phyloP scores from a whole-genome alignment of 1,139 yeast genomes.

The Protomyces inundatus region DNA sequence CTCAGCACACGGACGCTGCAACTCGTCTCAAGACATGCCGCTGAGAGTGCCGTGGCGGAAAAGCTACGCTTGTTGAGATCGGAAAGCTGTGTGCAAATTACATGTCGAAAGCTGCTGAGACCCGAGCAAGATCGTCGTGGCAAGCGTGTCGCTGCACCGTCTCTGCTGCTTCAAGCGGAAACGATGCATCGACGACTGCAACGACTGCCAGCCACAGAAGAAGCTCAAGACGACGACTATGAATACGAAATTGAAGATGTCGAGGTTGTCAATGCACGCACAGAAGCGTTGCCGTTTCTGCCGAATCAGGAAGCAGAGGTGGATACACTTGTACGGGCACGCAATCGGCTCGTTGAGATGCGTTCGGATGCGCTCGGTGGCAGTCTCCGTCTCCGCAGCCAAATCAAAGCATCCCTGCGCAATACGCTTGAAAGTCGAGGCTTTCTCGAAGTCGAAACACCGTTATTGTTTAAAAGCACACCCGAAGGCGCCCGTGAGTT shows the following conservation, averaged over 20 bases:
- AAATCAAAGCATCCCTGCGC: constrained; percentile 55
- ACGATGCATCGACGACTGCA: not conserved
- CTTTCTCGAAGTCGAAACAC: constrained; percentile 87
- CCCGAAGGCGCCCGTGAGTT: constrained; percentile 98
- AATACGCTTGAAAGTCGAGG: constrained; percentile 44
- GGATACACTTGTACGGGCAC: constrained; percentile 58
- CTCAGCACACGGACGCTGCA: not conserved
- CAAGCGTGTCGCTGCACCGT: not conserved
- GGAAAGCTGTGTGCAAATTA: constrained; percentile 28
- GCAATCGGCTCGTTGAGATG: constrained; percentile 71
- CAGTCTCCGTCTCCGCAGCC: constrained; percentile 57
- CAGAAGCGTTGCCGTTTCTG: constrained; percentile 58
- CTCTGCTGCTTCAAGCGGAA: not conserved
- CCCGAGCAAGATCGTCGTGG: constrained; percentile 32
- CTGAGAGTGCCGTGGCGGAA: not conserved
- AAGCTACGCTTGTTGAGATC: constrained; percentile 8
- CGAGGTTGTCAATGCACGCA: constrained; percentile 59
- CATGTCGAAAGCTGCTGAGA: constrained; percentile 31
- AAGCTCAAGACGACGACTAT: constrained; percentile 37
- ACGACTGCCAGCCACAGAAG: not conserved
- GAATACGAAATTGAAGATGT: constrained; percentile 55
- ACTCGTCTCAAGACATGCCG: constrained; percentile 7
- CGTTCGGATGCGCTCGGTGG: constrained; percentile 47
- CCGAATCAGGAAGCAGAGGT: constrained; percentile 46
- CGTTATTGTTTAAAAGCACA: constrained; percentile 84